Percentiles rank a stretch among this genome's conserved stretches.
Evolutionary conservation across 2,329 filamentous ascomycete genomes (phyloP).

Genomic region (Diaporthe sp.): DNA sequence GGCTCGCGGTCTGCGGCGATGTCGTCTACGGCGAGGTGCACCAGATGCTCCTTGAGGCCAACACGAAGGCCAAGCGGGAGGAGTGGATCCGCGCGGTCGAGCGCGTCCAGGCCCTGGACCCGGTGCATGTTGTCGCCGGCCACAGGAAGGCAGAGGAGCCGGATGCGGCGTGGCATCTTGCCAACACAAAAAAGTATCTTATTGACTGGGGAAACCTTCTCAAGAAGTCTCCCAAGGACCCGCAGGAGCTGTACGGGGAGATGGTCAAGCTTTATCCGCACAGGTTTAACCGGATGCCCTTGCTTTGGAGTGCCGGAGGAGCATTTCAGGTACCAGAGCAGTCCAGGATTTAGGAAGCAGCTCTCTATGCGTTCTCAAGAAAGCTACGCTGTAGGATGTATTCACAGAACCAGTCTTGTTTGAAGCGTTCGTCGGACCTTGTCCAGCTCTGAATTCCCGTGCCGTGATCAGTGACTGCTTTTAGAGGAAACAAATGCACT

Average conservation of each 20-base stretch:
- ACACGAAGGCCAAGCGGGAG: constrained; percentile 4
- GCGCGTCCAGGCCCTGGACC: constrained; percentile 7
- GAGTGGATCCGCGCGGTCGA: constrained; percentile 11
- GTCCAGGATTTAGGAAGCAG: background rate
- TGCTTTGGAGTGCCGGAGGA: background rate
- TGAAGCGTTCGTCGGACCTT: too few relatives aligned
- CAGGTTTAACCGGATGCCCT: background rate
- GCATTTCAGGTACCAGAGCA: constrained; percentile 7
- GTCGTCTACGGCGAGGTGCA: constrained; percentile 20
- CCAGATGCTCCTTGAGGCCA: constrained; percentile 3
- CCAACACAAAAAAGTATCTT: background rate
- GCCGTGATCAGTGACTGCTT: too few relatives aligned
- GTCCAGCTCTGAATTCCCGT: too few relatives aligned
- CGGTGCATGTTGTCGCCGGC: background rate
- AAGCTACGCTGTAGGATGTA: background rate
- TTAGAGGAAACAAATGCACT: too few relatives aligned
- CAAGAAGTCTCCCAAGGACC: background rate
- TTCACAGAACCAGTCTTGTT: background rate
- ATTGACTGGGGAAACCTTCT: background rate
- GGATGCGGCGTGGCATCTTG: background rate
- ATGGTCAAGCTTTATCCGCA: constrained; percentile 14
- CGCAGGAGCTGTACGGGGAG: constrained; percentile 2
- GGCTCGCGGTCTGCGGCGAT: constrained; percentile 2
- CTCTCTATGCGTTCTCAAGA: background rate
- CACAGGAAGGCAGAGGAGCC: constrained; percentile 12